Evolutionary conservation across 164 flowering plant genomes (phyloP).

Genomic region (Pachysandra terminalis): DNA sequence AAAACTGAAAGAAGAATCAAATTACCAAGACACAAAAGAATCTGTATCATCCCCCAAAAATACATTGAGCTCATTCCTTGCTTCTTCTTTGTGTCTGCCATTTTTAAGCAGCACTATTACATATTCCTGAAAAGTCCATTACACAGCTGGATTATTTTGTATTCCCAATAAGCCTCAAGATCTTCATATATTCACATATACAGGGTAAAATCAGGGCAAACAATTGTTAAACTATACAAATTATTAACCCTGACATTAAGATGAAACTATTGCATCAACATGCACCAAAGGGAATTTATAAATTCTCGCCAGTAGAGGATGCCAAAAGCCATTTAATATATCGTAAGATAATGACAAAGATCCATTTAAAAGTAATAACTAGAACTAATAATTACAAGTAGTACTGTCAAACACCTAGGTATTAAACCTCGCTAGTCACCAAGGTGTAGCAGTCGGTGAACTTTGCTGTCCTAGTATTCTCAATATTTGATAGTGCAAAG

Average conservation of each 20-base stretch:
- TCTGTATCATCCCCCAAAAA: slow-evolving; percentile 84
- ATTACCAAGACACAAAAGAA: slow-evolving; percentile 82
- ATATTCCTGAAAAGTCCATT: slow-evolving; percentile 67
- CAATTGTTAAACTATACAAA: not conserved
- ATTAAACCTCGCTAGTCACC: too few relatives aligned
- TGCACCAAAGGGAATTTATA: not conserved
- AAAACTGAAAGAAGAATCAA: not conserved
- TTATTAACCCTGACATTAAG: not conserved
- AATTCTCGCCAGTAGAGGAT: not conserved
- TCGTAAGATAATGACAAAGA: not conserved
- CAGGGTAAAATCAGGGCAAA: not conserved
- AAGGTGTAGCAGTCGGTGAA: too few relatives aligned
- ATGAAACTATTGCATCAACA: not conserved
- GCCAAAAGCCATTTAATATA: too few relatives aligned
- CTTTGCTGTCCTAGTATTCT: too few relatives aligned
- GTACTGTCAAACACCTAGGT: too few relatives aligned
- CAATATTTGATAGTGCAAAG: too few relatives aligned
- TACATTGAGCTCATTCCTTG: slow-evolving; percentile 80
- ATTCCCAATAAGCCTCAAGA: not conserved
- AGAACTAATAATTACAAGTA: too few relatives aligned
- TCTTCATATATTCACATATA: not conserved
- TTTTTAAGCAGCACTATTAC: slow-evolving; percentile 86
- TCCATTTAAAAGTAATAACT: not conserved
- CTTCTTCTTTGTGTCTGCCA: slow-evolving; percentile 84
- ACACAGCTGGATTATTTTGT: slow-evolving; percentile 2